Evolutionary conservation across 2,329 filamentous ascomycete species (phyloP).

Genomic region (Fusarium goolgardi): DNA sequence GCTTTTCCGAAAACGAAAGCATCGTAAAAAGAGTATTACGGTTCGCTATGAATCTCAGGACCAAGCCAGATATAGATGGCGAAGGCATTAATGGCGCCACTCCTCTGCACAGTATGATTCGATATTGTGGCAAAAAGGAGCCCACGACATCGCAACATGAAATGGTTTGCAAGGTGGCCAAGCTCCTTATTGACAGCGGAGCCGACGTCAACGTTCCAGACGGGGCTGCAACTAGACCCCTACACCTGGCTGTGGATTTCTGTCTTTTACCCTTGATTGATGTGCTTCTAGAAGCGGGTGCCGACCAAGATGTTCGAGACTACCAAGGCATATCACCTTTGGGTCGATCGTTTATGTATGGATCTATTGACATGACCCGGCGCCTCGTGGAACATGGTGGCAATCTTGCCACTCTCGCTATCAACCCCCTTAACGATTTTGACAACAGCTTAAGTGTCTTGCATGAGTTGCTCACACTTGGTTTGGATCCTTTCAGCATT

Average conservation of each 20-base stretch:
- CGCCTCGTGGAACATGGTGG: slow-evolving; percentile 33
- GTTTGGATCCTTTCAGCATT: slow-evolving; percentile 24
- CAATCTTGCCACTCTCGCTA: slow-evolving; percentile 8
- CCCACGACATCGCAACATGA: not conserved
- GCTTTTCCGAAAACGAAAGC: not conserved
- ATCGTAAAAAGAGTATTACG: slow-evolving; percentile 19
- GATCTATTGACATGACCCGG: slow-evolving; percentile 1
- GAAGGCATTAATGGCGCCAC: not conserved
- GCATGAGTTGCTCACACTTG: slow-evolving; percentile 20
- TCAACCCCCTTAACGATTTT: not conserved
- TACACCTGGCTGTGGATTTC: slow-evolving; percentile 23
- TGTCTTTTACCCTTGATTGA: slow-evolving; percentile 1
- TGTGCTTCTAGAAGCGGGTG: slow-evolving; percentile 34
- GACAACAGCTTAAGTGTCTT: not conserved
- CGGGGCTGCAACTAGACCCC: slow-evolving; percentile 13
- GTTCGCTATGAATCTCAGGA: slow-evolving; percentile 28
- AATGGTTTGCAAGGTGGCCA: slow-evolving; percentile 12
- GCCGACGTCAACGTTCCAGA: slow-evolving; percentile 37
- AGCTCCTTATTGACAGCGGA: slow-evolving; percentile 28
- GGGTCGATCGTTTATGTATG: slow-evolving; percentile 2
- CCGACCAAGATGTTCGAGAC: slow-evolving; percentile 32
- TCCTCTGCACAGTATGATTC: slow-evolving; percentile 33
- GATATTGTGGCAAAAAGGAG: not conserved
- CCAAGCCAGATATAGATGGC: not conserved
- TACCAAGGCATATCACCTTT: slow-evolving; percentile 20